Percentiles rank a stretch among this genome's conserved stretches.
phyloP scores from a whole-genome alignment of 805 yeast species.

The Saccharomycopsis oosterbeekiorum region DNA sequence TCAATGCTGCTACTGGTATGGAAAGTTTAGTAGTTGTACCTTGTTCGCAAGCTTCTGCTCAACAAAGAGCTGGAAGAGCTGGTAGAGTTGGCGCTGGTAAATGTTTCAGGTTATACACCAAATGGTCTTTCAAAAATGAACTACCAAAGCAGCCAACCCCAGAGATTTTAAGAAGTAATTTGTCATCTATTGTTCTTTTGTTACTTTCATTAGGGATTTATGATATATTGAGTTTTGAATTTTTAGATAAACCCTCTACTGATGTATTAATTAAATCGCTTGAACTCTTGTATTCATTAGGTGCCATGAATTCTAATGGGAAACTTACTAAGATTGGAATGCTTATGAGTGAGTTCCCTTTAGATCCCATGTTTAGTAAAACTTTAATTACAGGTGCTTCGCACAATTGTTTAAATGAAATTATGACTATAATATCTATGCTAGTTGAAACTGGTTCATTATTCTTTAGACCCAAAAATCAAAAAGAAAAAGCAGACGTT shows the following conservation, averaged over 20 bases:
- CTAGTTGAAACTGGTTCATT: slow-evolving; percentile 66
- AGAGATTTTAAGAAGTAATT: slow-evolving; percentile 79
- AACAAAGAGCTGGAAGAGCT: slow-evolving; percentile 96
- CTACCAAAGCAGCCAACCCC: slow-evolving; percentile 76
- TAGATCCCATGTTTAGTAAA: slow-evolving; percentile 84
- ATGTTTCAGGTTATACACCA: slow-evolving; percentile 83
- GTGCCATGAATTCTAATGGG: slow-evolving; percentile 78
- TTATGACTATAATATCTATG: slow-evolving; percentile 73
- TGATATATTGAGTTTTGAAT: slow-evolving; percentile 74
- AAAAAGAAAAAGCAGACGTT: slow-evolving; percentile 55
- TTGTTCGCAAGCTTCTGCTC: slow-evolving; percentile 90
- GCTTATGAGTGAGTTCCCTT: slow-evolving; percentile 85
- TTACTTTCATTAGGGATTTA: slow-evolving; percentile 77
- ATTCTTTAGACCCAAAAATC: slow-evolving; percentile 62
- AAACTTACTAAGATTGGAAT: slow-evolving; percentile 67
- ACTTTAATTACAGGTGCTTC: slow-evolving; percentile 39
- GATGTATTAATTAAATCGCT: slow-evolving; percentile 65
- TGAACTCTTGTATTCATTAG: slow-evolving; percentile 74
- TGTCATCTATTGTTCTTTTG: slow-evolving; percentile 65
- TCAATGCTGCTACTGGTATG: slow-evolving; percentile 81
- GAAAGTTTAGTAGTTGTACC: slow-evolving; percentile 79
- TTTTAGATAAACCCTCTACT: slow-evolving; percentile 81
- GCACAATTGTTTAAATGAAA: slow-evolving; percentile 50
- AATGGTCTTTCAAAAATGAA: slow-evolving; percentile 70
- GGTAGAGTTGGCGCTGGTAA: slow-evolving; percentile 97